Evolutionary conservation across 257 asterid species (phyloP), one percentile per base, ranked within the genome.

Genomic region (Linderniella brevidens): DNA sequence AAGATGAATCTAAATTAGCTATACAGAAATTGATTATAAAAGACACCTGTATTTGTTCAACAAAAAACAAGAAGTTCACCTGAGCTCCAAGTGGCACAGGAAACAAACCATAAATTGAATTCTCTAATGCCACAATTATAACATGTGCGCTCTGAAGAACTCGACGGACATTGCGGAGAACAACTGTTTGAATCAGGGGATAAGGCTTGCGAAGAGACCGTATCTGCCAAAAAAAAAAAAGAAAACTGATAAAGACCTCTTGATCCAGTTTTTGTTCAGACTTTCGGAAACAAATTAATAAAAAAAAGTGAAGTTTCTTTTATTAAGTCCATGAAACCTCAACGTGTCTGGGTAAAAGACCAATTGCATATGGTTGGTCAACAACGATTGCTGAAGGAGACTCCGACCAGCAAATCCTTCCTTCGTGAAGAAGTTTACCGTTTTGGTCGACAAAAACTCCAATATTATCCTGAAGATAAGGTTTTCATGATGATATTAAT

Each of bases 41-140:
- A 25, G 32, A 25, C 32, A 25, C 32, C 32, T 25, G 32, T 25
- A 6, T 25, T 25, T 25, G 32, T 25, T 25, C 32, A 25, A 25
- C 32, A 25, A 25, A 25, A 25, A n/a, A n/a, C n/a, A n/a, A 25
- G 43, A 52, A 39, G 53, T 50, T 44, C 73, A 90, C 98, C 98
- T 90, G 99, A 45, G 94, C 99, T 58, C 99, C 99, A 48, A 90
- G 69, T 46, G 98, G 94, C 62, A 90, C 96, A 43, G 99, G 86
- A 79, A 90, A 85, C 70, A 85, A 61, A 55, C 94, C 96, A 66
- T 70, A 75, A 67, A 90, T 72, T 65, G 92, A 75, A 68, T 73
- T 75, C 72, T 90, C 96, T 17, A 75, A 73, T 8, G 80, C 85
- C 48, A 85, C 85, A 65, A 85, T 63, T 40, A 90, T 62, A 64